Conservation (phyloP, 176 grass and related monocot genomes). For the Paspalum vaginatum region DNA sequence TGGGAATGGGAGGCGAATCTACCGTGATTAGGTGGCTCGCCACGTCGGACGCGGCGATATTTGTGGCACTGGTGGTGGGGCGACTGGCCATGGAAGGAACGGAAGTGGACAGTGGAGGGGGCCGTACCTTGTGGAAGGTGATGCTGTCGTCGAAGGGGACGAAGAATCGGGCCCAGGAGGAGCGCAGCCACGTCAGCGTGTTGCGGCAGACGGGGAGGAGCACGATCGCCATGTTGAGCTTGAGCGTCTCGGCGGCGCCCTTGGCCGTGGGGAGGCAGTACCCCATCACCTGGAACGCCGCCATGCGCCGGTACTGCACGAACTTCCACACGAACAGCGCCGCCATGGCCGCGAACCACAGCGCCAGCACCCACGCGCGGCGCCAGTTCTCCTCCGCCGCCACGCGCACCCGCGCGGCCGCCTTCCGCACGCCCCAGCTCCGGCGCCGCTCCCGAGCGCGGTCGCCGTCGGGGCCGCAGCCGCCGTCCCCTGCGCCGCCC, state of each 20-base stretch:
- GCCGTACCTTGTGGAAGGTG: conserved; percentile 92
- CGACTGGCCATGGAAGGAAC: background rate
- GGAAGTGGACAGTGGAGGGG: background rate
- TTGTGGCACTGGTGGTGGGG: background rate
- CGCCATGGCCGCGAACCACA: conserved; percentile 74
- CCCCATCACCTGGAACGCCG: conserved; percentile 79
- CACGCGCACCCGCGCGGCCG: conserved; percentile 48
- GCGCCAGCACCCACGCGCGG: conserved; percentile 64
- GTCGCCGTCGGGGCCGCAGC: background rate
- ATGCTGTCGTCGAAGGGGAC: conserved; percentile 99
- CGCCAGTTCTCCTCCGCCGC: conserved; percentile 91
- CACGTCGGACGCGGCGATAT: conserved; percentile 11
- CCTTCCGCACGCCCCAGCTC: conserved; percentile 27
- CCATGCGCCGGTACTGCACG: conserved; percentile 66
- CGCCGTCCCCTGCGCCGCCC: background rate
- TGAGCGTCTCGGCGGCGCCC: conserved; percentile 94
- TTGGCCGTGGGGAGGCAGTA: conserved; percentile 94
- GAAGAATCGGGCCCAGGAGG: conserved; percentile 87
- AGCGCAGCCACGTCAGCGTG: conserved; percentile 97
- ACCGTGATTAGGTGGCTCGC: background rate
- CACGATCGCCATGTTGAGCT: conserved; percentile 98
- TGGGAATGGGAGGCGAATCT: background rate
- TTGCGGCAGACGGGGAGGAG: conserved; percentile 93
- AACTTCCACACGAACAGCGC: conserved; percentile 91
- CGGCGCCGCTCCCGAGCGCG: background rate